A percentile compares a stretch with the other conserved stretches of the same genome.
phyloP scores from a whole-genome alignment of 192 early-diverging fungal genomes.

The Gaertneriomyces semiglobifer region DNA sequence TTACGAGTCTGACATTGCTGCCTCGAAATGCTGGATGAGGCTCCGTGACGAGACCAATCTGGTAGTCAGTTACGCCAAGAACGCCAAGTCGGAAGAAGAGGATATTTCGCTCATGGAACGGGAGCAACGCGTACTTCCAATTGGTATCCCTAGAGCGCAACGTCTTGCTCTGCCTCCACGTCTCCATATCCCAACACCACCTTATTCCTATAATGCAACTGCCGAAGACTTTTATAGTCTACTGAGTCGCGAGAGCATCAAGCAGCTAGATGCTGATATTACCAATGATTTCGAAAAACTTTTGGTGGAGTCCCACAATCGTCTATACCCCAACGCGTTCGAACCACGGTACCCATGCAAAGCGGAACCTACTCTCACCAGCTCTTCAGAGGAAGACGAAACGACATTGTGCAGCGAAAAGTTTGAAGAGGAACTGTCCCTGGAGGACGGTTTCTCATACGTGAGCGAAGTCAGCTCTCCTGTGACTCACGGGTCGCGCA shows the following conservation, averaged over 20 bases:
- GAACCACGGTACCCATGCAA: background rate
- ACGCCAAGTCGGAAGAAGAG: slow-evolving; percentile 24
- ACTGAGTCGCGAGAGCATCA: slow-evolving; percentile 13
- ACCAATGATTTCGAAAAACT: slow-evolving; percentile 23
- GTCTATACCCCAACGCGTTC: slow-evolving; percentile 15
- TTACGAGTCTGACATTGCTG: slow-evolving; percentile 22
- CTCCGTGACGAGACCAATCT: slow-evolving; percentile 33
- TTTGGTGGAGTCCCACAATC: slow-evolving; percentile 16
- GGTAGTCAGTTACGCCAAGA: slow-evolving; percentile 38
- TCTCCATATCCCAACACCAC: background rate
- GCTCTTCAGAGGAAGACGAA: background rate
- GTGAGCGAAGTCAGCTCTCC: slow-evolving; percentile 1
- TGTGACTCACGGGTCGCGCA: background rate
- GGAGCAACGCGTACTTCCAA: background rate
- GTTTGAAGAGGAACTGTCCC: background rate
- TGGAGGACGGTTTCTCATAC: slow-evolving; percentile 4
- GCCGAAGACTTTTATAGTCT: slow-evolving; percentile 15
- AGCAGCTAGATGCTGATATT: slow-evolving; percentile 24
- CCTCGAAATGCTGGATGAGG: slow-evolving; percentile 11
- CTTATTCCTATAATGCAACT: background rate
- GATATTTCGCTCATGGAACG: background rate
- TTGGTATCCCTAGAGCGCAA: background rate
- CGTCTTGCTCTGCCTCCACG: background rate
- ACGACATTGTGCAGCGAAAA: background rate
- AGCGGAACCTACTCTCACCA: background rate